Evolutionary conservation across 805 yeast genomes (phyloP), one percentile per base, ranked within the genome.

Genomic region (Cyberlindnera sargentensis): DNA sequence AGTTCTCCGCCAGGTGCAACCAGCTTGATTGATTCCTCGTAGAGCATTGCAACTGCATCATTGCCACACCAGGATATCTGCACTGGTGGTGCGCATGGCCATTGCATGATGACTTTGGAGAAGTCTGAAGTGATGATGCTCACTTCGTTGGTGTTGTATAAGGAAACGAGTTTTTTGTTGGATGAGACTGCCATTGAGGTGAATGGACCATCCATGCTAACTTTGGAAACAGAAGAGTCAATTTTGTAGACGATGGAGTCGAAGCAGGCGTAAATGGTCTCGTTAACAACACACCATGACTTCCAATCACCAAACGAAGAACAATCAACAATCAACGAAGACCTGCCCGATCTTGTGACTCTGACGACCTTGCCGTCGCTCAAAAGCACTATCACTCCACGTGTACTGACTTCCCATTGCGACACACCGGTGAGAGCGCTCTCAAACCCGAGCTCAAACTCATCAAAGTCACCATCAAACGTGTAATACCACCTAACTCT

Each of bases 21-120:
- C 11, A 90, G 58, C 47, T 74, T 73, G 27, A 88, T 53, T 41
- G 83, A 88, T 51, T 83, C 91, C 3, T 72, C 66, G 47, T 63
- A 64, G 1, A 78, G 66, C n/a, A 78, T 64, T 0, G 81, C 79
- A 1, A 90, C 78, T 0, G 93, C 87, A 62, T 88, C 95, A 51
- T 82, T 78, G 0, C 91, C 87, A 58, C 96, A 83, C 98, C 97
- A 93, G 45, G 71, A 72, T 20, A 85, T 47, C 8, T 37, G 32
- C 25, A 35, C 10, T 1, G 48, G 49, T 10, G 25, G 34, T 5
- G 43, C 15, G 34, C 49, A 42, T 6, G 36, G 32, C 42, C 44
- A 45, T 10, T 49, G 40, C 49, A 47, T 40, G 31, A 49, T 11
- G 6, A 39, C 43, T 20, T 44, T 41, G 29, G 36, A 41, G 28